These are phyloP conservation scores for Aspergillus novoparasiticus DNA, from an alignment of 2,329 filamentous ascomycete species.

Conservation along the genomic window DNA sequence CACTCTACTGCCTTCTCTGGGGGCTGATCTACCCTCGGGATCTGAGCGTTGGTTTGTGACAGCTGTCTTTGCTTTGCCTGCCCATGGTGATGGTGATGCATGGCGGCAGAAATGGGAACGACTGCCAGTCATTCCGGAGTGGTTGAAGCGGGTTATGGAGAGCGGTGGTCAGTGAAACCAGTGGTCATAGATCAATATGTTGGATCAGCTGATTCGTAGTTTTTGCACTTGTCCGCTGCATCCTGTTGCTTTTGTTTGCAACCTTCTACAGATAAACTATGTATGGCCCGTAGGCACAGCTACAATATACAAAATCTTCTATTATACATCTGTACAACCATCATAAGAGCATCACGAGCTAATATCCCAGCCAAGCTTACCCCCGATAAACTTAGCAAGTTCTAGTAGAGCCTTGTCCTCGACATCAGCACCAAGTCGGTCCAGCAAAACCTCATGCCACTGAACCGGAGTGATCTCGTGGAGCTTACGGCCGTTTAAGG, in stretches of 20 bases:
- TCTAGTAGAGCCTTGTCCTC: conserved; percentile 22
- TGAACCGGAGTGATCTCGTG: conserved; percentile 49
- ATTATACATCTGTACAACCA: neutral
- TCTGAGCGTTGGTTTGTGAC: conserved; percentile 68
- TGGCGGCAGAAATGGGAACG: conserved; percentile 66
- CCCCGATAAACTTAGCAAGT: conserved; percentile 30
- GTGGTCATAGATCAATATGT: neutral
- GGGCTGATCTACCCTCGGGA: conserved; percentile 61
- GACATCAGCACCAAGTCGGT: conserved; percentile 17
- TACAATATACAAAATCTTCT: neutral
- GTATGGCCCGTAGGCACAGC: neutral
- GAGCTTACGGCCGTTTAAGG: conserved; percentile 45
- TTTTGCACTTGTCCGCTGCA: neutral
- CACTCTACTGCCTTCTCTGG: conserved; percentile 71
- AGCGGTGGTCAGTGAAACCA: neutral
- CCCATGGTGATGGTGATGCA: conserved; percentile 36
- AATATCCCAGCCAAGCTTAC: conserved; percentile 24
- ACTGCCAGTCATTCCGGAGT: conserved; percentile 60
- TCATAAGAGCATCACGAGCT: neutral
- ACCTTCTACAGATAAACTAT: neutral
- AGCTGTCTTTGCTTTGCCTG: conserved; percentile 71
- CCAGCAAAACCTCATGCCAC: conserved; percentile 31
- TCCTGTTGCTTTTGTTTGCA: neutral
- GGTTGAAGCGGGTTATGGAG: conserved; percentile 59
- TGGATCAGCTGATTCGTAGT: neutral